Conservation (phyloP, 1,284 basidiomycete species). For the Puccinia coronata region DNA sequence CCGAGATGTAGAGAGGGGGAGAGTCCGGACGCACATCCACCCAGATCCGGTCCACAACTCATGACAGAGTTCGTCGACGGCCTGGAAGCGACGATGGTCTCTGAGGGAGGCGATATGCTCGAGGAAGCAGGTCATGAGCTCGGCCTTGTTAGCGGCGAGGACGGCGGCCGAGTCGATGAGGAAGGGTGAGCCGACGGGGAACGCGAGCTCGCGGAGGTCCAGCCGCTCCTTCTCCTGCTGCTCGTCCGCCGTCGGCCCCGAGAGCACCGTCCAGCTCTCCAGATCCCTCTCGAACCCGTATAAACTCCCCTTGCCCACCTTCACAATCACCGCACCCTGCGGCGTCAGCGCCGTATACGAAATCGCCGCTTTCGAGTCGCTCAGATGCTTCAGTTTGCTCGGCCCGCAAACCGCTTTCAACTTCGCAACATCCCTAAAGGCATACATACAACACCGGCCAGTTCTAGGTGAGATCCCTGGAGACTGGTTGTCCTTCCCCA, state of each 20-base stretch:
- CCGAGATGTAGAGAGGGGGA: background rate
- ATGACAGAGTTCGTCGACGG: conserved; percentile 38
- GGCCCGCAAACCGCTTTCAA: conserved; percentile 68
- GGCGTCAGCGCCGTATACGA: conserved; percentile 69
- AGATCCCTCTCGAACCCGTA: conserved; percentile 69
- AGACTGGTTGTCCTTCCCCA: too few relatives aligned
- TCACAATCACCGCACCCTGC: conserved; percentile 75
- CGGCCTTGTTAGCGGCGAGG: background rate
- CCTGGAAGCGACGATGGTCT: background rate
- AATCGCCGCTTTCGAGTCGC: conserved; percentile 65
- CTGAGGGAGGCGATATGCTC: conserved; percentile 18
- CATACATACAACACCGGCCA: too few relatives aligned
- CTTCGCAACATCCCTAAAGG: conserved; percentile 77
- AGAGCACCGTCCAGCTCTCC: conserved; percentile 39
- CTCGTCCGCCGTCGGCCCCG: background rate
- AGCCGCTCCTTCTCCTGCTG: background rate
- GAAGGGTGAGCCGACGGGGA: background rate
- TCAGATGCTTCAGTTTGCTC: conserved; percentile 66
- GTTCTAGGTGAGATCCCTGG: conserved; percentile 40
- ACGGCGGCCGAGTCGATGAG: conserved; percentile 18
- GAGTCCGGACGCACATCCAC: background rate
- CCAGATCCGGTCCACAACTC: conserved; percentile 40
- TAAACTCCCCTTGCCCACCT: conserved; percentile 71
- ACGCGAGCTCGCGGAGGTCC: background rate
- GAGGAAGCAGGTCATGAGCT: background rate